Base-by-base conservation (phyloP, 129 eudicot species). In the Dittrichia graveolens region DNA sequence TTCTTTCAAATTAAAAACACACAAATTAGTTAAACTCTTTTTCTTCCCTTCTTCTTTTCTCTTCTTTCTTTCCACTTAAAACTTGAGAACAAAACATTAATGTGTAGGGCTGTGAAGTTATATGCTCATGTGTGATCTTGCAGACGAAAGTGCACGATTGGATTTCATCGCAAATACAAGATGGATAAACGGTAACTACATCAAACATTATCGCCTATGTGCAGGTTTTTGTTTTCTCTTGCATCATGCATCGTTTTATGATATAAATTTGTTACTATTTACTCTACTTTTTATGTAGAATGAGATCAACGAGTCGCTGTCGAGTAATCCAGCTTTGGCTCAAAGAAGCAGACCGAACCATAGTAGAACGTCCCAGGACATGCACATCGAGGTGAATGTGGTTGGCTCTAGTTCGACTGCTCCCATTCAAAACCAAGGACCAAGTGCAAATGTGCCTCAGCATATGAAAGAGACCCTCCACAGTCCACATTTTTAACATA, bases 151-250 rank as follows among this genome's bases (percentile, higher is more conserved):
- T 45, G 45, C 45, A 31, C 7, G 61, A 75, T 7, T 75, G 80
- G 74, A 61, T 75, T 66, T 66, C 67, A 44, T 66, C 70, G 6
- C 61, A 60, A 24, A 34, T 31, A 11, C 67, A 41, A 3, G 71
- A 69, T 12, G 76, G 76, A 61, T 69, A 39, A 39, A 11, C 24
- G 42, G 55, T 76, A 47, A 45, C 69, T 68, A 47, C 75, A 39
- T 56, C 38, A 2, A 69, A 76, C 9, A 18, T 76, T 14, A 57
- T 68, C 43, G 48, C 75, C 54, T 76, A 57, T 54, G 16, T 67
- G 69, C 75, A 76, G 80, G 75, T 76, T 34, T 35, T 76, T 67
- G 38, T 58, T 59, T 57, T 18, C 47, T 73, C 69, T 67, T 58
- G 54, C 18, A 76, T 46, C 69, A 35, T 16, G 31, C 47, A 46